Evolutionary conservation across 108 stramenopile genomes (phyloP).

Genomic region (Fragilariopsis cylindrus): DNA sequence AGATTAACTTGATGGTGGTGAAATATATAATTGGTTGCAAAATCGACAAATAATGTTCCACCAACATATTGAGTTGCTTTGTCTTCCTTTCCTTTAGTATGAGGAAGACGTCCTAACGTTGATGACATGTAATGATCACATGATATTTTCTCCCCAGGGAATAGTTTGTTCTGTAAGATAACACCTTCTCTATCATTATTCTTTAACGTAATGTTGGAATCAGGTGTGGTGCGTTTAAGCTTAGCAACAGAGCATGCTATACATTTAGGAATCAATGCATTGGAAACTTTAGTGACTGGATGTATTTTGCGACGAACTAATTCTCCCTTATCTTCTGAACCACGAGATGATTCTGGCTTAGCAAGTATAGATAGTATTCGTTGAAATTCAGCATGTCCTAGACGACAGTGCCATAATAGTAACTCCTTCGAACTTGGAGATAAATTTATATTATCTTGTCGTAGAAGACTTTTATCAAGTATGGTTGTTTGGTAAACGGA

Average conservation of each 20-base stretch:
- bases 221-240: too few relatives aligned
- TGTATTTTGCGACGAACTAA: not conserved
- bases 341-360: constrained; percentile 10
- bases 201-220: too few relatives aligned
- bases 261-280: too few relatives aligned
- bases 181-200: constrained; percentile 3
- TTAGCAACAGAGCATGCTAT: too few relatives aligned
- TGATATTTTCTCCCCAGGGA: constrained; percentile 48
- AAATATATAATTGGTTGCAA: constrained; percentile 29
- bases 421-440: constrained; percentile 43
- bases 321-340: constrained; percentile 15
- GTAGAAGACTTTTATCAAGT: not conserved
- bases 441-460: constrained; percentile 43
- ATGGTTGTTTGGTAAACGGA: not conserved
- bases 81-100: constrained; percentile 35
- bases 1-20: constrained; percentile 36
- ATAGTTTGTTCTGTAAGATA: not conserved
- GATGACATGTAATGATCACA: constrained; percentile 45
- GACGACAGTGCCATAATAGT: constrained; percentile 35
- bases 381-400: constrained; percentile 30
- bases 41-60: constrained; percentile 51
- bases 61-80: constrained; percentile 14
- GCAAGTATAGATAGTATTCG: not conserved
- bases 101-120: constrained; percentile 34
- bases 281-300: not conserved